Base-by-base conservation (phyloP, 2,329 filamentous ascomycete genomes). In the Epichloe bromicola region DNA sequence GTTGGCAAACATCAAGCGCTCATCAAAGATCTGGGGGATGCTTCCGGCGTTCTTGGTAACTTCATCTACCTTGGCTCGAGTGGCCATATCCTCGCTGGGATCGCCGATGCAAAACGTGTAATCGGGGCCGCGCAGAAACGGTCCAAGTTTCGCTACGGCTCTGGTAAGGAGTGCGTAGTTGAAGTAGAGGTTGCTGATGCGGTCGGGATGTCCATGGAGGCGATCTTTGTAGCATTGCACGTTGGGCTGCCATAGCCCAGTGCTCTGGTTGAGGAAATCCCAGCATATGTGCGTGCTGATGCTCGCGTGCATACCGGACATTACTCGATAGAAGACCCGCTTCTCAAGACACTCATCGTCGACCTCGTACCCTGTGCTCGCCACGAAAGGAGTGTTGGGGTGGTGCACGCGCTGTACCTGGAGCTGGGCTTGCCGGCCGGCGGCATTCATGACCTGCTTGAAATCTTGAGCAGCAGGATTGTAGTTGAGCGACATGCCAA, bases 261-360 rank as follows among this genome's bases (percentile, higher is more conserved):
- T 96, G 2, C 86, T 89, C 70, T 96, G 89, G 68, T 98, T 96
- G 56, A 97, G 74, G 61, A 93, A 95, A 61, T 97, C 86, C 82
- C 86, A 93, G 76, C 93, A 98, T 41, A 98, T 74, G 68, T 98
- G 93, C 0, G 90, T 87, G 57, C 88, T 95, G 66, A 98, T 98
- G 56, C 90, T 95, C 15, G 93, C 88, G 67, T 98, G 93, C 93
- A 98, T 96, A 42, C 93, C 93, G 48, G 89, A 95, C 55, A 98
- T 82, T 56, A 98, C 82, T 6, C 90, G 80, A 70, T 97, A 93
- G 67, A 98, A 98, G 38, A 97, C 93, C n/a, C 93, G 85, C 76
- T 98, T 97, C 73, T 98, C 93, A 23, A 98, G 72, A 62, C 93
- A 98, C 63, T 95, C 87, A 59, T 96, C 90, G 58, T 95, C 89